These are phyloP conservation scores for Citrullus mucosospermus DNA, from an alignment of 306 rosid species.

Conservation along the genomic window DNA sequence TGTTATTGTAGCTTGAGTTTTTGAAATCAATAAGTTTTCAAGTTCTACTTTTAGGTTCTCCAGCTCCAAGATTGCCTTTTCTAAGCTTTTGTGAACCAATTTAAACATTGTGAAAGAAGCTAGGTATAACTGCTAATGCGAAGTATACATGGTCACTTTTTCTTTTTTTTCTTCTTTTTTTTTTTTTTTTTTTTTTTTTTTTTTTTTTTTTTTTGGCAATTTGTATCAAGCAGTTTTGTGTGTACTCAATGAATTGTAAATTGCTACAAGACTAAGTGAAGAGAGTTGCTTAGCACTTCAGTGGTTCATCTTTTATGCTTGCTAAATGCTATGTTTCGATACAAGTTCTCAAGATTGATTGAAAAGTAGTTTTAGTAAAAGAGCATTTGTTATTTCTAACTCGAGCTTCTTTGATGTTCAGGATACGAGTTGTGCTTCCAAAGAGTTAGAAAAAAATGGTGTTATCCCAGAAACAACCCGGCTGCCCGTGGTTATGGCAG, in stretches of 20 bases:
- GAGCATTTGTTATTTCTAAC: background rate
- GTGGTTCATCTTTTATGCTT: background rate
- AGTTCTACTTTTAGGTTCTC: background rate
- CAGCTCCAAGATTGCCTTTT: background rate
- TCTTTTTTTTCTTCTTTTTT: too few relatives aligned
- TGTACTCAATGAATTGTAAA: background rate
- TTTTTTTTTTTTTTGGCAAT: background rate
- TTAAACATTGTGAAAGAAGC: background rate
- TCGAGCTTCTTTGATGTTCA: conserved; percentile 19
- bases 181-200: too few relatives aligned
- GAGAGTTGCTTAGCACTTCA: background rate
- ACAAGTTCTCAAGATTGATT: background rate
- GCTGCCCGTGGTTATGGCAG: background rate
- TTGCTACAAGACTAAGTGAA: background rate
- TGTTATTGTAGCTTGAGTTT: background rate
- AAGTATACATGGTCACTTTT: background rate
- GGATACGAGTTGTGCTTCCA: conserved; percentile 26
- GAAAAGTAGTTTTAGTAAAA: background rate
- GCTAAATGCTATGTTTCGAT: background rate
- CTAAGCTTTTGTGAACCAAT: background rate
- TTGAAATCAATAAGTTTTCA: background rate
- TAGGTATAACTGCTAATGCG: background rate
- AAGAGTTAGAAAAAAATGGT: conserved; percentile 21
- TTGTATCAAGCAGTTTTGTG: background rate
- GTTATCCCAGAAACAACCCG: conserved; percentile 20